Base-by-base conservation (phyloP, 768 basidiomycete genomes). In the Hypholoma fasciculare region DNA sequence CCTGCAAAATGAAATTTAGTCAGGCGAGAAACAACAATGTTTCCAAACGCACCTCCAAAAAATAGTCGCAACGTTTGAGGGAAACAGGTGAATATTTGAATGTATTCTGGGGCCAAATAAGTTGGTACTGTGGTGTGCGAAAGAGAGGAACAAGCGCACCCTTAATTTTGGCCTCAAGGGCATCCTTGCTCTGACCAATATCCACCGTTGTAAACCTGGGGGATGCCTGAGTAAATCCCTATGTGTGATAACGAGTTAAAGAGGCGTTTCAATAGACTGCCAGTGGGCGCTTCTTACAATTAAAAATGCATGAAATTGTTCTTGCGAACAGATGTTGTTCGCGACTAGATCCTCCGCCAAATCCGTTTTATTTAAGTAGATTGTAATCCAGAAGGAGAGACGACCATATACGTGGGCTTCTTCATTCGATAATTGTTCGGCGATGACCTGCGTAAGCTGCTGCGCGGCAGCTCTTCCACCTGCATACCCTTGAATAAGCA, bases 1-100 rank as follows among this genome's bases (percentile, higher is more conserved):
- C 87, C 87, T 90, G 40, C 26, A 30, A 12, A 8, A 19, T 42
- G 59, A 38, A 46, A 57, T 34, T 26, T 43, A 27, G 26, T 20
- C 39, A 26, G 61, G 60, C 43, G 57, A 43, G 27, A 38, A 49
- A 54, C 54, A 2, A 6, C 40, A 17, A 47, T 46, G 13, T 34
- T 34, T 8, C 34, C 26, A 26, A 43, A 44, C 59, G 39, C 64
- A 87, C 89, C 88, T 54, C 83, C 86, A 69, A 92, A 81, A 72
- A 90, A 91, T 30, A 92, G 74, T 50, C 84, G 82, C 42, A 88
- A 73, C 7, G 89, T 91, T 67, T 92, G 89, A 9, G 90, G 87
- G 66, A 91, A 86, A 60, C 83, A 81, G 49, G 81, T 78, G 69
- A 82, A 90, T 13, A 86, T 87, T 68, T 87, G 81, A 47, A 92